Base-by-base conservation (phyloP, 805 yeast species). In the Myxozyma udenii region DNA sequence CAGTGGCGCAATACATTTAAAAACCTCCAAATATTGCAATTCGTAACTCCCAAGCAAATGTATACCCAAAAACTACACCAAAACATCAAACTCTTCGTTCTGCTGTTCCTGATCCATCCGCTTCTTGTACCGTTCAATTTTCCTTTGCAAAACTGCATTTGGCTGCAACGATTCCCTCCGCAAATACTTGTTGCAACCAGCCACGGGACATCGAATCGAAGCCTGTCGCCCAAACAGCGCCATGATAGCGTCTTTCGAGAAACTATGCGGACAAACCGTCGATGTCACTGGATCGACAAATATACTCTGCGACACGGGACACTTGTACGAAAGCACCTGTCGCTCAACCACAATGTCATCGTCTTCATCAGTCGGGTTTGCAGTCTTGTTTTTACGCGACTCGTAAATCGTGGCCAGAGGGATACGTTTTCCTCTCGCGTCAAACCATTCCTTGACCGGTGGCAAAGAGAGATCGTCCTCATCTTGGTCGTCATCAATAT, bases 281-380 rank as follows among this genome's bases (percentile, higher is more conserved):
- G 63, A 57, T 2, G 68, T 66, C 23, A 67, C 68, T 2, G 71
- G 68, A 30, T 66, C 61, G 23, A 25, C 65, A 39, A 59, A 55
- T 19, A 53, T 50, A 21, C 50, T 46, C 41, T 56, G 51, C 3
- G 71, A 59, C 23, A 67, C 39, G 2, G 71, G 71, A 38, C 71
- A 67, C 41, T 56, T 62, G 48, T 60, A 61, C 21, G 67, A 59
- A 7, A 36, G 35, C 22, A 38, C 48, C 22, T 55, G 62, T 22
- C 54, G 58, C 35, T 55, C 66, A 11, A 65, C 62, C 14, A 60
- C 62, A 23, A 66, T 23, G 12, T 67, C 70, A 19, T 65, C 70
- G 28, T 64, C 66, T 11, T 28, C 48, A 3, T 53, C 62, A 16
- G 42, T 52, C 21, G 42, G 30, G 18, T 48, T 47, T 23, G 44